Conservation (phyloP, 31 red algal species). For the Odonthalia washingtoniensis region DNA sequence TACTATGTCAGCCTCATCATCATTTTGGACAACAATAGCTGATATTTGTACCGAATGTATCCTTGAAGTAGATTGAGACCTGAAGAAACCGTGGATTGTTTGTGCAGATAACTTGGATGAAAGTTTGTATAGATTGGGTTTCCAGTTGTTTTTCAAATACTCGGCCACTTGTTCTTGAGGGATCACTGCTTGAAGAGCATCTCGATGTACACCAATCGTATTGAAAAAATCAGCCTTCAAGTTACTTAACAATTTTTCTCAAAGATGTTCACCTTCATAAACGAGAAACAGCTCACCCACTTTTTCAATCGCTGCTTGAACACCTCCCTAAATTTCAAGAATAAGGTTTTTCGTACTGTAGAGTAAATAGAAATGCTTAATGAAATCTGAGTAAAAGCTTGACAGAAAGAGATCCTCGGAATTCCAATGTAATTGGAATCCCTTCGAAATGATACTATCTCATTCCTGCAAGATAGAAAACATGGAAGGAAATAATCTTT, state of each 20-base stretch:
- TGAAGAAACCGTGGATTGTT: not conserved
- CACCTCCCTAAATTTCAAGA: slow-evolving; percentile 24
- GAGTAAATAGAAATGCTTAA: slow-evolving; percentile 30
- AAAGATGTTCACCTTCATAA: not conserved
- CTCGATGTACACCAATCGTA: not conserved
- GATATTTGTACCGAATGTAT: not conserved
- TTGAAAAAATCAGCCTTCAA: not conserved
- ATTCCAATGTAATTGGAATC: slow-evolving; percentile 37
- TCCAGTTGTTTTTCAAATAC: not conserved
- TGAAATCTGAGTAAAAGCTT: slow-evolving; percentile 26
- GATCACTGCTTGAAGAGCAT: not conserved
- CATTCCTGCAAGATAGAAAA: slow-evolving; percentile 12
- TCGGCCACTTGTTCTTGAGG: not conserved
- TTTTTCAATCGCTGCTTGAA: not conserved
- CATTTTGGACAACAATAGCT: not conserved
- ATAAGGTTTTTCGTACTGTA: slow-evolving; percentile 5
- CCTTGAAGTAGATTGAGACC: not conserved
- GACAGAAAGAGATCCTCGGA: not conserved
- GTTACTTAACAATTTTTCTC: not conserved
- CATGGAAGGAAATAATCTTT: slow-evolving; percentile 20
- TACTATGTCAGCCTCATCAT: not conserved
- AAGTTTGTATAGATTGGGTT: not conserved
- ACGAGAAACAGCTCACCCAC: slow-evolving; percentile 4
- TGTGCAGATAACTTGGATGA: not conserved
- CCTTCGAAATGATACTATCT: slow-evolving; percentile 33